Evolutionary conservation across 176 grass and related monocot species (phyloP).

Genomic region (Lolium rigidum): DNA sequence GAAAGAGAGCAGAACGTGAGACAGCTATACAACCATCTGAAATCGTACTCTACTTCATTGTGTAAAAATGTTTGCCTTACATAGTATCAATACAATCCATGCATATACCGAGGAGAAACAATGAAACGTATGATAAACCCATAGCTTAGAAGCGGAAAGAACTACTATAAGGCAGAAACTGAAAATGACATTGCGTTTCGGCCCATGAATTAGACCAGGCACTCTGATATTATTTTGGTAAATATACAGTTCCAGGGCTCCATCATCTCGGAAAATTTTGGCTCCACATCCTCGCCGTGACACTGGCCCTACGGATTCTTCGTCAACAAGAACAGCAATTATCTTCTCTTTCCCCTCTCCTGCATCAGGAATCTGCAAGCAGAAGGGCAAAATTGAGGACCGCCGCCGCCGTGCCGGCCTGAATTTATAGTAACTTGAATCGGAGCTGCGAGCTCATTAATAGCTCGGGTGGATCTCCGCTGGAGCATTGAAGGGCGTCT

Average conservation of each 20-base stretch:
- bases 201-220: slow-evolving; percentile 34
- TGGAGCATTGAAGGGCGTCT: too few species aligned
- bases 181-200: slow-evolving; percentile 6
- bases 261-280: slow-evolving; percentile 65
- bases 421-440: too few species aligned
- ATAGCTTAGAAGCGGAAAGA: slow-evolving; percentile 47
- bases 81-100: slow-evolving; percentile 35
- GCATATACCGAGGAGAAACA: slow-evolving; percentile 44
- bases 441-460: too few species aligned
- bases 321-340: slow-evolving; percentile 71
- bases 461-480: too few species aligned
- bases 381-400: slow-evolving; percentile 3
- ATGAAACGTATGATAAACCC: slow-evolving; percentile 44
- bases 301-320: slow-evolving; percentile 59
- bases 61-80: slow-evolving; percentile 43
- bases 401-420: too few species aligned
- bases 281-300: slow-evolving; percentile 47
- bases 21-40: not conserved
- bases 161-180: slow-evolving; percentile 42
- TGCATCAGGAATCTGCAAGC: slow-evolving; percentile 58
- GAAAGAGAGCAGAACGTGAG: not conserved
- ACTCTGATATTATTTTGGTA: slow-evolving; percentile 41
- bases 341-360: slow-evolving; percentile 59
- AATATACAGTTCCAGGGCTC: slow-evolving; percentile 59
- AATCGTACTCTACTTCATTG: slow-evolving; percentile 17